A percentile compares a stretch with the other conserved stretches of the same genome.
phyloP scores from a whole-genome alignment of 2,329 filamentous ascomycete genomes.

The Graphilbum fragrans region DNA sequence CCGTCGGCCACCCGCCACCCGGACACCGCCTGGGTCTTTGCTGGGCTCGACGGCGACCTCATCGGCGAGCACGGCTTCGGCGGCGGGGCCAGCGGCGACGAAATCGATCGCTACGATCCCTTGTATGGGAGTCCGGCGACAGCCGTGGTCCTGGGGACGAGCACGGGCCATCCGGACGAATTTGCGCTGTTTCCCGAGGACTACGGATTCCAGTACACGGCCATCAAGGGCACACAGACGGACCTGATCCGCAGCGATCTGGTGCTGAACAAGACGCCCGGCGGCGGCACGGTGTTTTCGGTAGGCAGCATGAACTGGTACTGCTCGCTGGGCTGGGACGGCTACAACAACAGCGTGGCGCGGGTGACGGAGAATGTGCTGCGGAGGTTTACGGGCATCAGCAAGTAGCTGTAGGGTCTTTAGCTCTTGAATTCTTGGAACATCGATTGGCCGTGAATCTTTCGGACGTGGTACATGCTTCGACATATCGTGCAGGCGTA shows the following conservation, averaged over 20 bases:
- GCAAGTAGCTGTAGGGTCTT: too few species aligned
- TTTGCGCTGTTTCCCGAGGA: conserved; percentile 14
- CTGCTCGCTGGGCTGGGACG: conserved; percentile 12
- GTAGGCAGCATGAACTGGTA: conserved; percentile 19
- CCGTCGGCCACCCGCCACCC: conserved; percentile 1
- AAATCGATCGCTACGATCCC: conserved; percentile 21
- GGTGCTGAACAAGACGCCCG: conserved; percentile 12
- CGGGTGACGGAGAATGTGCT: conserved; percentile 14
- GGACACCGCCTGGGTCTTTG: conserved; percentile 8
- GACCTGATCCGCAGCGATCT: conserved; percentile 13
- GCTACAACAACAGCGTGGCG: conserved; percentile 15
- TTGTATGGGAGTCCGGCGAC: conserved; percentile 16
- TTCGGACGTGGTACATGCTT: too few species aligned
- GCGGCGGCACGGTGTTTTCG: conserved; percentile 10
- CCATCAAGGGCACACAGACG: conserved; percentile 13
- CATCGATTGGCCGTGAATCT: too few species aligned
- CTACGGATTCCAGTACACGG: conserved; percentile 11
- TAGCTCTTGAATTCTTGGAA: too few species aligned
- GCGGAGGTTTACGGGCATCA: too few species aligned
- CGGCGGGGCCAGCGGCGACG: conserved; percentile 22
- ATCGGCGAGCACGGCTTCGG: conserved; percentile 15
- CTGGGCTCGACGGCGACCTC: conserved; percentile 8
- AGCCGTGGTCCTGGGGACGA: conserved; percentile 16
- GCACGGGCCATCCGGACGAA: conserved; percentile 10
- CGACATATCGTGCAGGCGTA: too few species aligned